Evolutionary conservation across 176 grass and related monocot species (phyloP), one percentile per base, ranked within the genome.

Genomic region (Musa acuminata): DNA sequence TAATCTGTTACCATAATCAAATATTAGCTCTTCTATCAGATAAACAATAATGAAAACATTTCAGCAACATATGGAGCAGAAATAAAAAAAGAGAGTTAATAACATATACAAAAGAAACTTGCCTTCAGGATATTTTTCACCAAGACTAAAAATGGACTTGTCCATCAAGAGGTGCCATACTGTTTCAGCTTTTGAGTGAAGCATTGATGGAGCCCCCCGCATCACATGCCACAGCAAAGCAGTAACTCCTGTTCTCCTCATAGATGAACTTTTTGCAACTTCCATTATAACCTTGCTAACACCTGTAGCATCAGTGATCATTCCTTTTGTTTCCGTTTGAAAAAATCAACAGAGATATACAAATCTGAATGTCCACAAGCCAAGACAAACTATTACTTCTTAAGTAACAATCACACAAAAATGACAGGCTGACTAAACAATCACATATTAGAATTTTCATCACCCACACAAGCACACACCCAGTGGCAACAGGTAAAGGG

Each of bases 171-270:
- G 87, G 75, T 79, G 79, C 64, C 92, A 88, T 53, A 97, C 77
- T 62, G 79, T 83, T 76, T 69, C 87, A 90, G 87, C 87, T 85
- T 53, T 90, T 69, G 93, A 97, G 67, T 97, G 93, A 81, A 97
- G 90, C 51, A 73, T 92, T 64, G 77, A 62, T 49, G 84, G 83
- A 83, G 82, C 86, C 69, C 93, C 87, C 88, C 80, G 88, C 87
- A 97, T 97, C 62, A 82, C 79, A 81, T 97, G 62, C 71, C 83
- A 93, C 62, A 92, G 51, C 81, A 97, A 88, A 90, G 90, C 83
- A 64, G 77, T 75, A 75, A 55, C 85, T 68, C 90, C 90, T 22
- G 83, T 87, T 77, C 78, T 89, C 73, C 73, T 77, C 75, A 71
- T 20, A 60, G 87, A 88, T 20, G 93, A 79, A 64, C 73, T 87